Evolutionary conservation across 2,329 filamentous ascomycete species (phyloP).

Genomic region (Verticillium tricorpus): DNA sequence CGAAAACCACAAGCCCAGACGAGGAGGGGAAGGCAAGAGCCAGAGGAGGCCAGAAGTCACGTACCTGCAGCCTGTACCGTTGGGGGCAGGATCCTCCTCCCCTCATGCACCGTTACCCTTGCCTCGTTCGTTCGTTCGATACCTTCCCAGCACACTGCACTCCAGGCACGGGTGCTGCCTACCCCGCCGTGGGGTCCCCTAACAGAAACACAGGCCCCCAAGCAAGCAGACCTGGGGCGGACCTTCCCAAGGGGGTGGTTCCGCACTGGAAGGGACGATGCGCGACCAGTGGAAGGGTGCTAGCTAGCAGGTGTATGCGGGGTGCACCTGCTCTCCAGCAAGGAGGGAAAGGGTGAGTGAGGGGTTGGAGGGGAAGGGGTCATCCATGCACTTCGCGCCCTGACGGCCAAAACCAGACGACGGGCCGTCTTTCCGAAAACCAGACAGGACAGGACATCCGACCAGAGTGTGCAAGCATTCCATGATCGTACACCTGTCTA

Average conservation of each 20-base stretch:
- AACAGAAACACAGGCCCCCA: neutral
- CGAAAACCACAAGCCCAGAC: neutral
- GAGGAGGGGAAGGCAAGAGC: neutral
- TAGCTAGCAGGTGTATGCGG: neutral
- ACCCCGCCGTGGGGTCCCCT: constrained; percentile 14
- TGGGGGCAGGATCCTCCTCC: neutral
- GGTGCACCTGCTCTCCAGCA: neutral
- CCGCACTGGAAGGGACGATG: neutral
- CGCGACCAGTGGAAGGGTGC: too few relatives aligned
- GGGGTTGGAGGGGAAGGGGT: neutral
- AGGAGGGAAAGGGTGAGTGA: neutral
- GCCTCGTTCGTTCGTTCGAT: too few relatives aligned
- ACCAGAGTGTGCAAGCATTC: neutral
- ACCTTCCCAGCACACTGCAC: neutral
- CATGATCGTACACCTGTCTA: neutral
- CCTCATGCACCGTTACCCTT: too few relatives aligned
- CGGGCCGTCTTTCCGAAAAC: constrained; percentile 30
- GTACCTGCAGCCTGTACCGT: neutral
- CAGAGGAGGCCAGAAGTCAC: neutral
- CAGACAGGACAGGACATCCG: neutral
- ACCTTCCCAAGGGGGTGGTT: neutral
- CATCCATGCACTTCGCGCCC: neutral
- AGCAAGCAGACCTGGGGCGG: neutral
- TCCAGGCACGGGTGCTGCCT: neutral
- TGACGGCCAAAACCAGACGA: constrained; percentile 13